Evolutionary conservation across 2,329 filamentous ascomycete genomes (phyloP), one percentile per base, ranked within the genome.

Genomic region (Leptoxyphium fumago): DNA sequence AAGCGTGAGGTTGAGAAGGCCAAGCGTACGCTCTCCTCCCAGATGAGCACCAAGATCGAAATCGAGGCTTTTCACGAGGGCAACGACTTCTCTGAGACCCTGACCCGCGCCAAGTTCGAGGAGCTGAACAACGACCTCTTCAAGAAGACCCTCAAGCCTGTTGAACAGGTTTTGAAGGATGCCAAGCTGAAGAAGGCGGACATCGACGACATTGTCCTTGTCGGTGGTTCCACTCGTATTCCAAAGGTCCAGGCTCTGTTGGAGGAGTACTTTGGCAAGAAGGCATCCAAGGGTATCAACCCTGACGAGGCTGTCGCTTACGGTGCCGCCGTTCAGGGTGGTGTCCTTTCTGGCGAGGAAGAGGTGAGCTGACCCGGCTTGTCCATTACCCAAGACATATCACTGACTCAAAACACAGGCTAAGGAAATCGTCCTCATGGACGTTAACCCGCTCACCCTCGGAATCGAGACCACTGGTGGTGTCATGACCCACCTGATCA

Each of bases 1-100:
- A 96, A 96, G 85, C 88, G 91, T 60, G 91, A 96, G 70, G 89
- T 91, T 57, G 91, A 98, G 71, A 95, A 95, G 80, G 91, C 91
- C 71, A 98, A 98, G 84, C 85, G 91, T 63, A 93, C 88, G 57
- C 81, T 98, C 45, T 63, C 61, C 47, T 57, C 53, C 49, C 61
- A 64, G 49, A 64, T 63, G 61, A 61, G 58, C 54, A 64, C 62
- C 50, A 61, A 63, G 52, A 64, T 65, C 46, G 91, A 96, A 72
- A 95, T 98, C 53, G 91, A 98, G 69, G 82, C 85, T 55, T 94
- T 98, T 83, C 83, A 85, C 71, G 80, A 94, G 58, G 91, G 91
- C 73, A 82, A 94, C 55, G 91, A 96, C 68, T 94, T 96, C 76
- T 95, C 88, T 41, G 89, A 96, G 80, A 95, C 87, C 50, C 78